A percentile compares a stretch with the other conserved stretches of the same genome.
Conservation (phyloP, 2,329 filamentous ascomycete genomes). For the Fusarium udum region DNA sequence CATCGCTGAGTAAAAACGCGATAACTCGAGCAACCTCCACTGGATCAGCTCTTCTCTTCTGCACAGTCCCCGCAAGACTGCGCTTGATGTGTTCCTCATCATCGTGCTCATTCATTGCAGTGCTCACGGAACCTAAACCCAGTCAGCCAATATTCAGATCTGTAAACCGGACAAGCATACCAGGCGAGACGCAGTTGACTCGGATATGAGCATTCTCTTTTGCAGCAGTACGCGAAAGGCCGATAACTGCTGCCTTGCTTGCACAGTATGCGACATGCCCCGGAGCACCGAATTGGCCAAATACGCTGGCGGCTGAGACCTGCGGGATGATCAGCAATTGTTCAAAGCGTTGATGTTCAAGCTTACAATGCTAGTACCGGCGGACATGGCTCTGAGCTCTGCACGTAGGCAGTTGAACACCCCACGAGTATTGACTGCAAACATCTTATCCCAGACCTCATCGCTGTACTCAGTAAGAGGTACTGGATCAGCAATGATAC, state of each 20-base stretch:
- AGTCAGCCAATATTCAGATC: rapidly evolving
- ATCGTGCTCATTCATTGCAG: slow-evolving; percentile 27
- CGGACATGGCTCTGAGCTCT: slow-evolving; percentile 51
- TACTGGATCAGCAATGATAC: slow-evolving; percentile 18
- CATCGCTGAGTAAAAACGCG: slow-evolving; percentile 39
- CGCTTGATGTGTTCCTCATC: slow-evolving; percentile 17
- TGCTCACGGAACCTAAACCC: slow-evolving; percentile 19
- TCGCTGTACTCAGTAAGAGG: slow-evolving; percentile 50
- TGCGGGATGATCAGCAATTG: slow-evolving; percentile 44
- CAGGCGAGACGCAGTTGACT: slow-evolving; percentile 30
- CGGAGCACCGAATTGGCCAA: slow-evolving; percentile 44
- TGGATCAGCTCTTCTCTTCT: slow-evolving; percentile 23
- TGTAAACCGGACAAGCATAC: not conserved
- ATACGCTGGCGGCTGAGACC: slow-evolving; percentile 46
- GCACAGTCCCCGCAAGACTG: slow-evolving; percentile 12
- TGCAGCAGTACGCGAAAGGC: slow-evolving; percentile 44
- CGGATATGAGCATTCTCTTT: slow-evolving; percentile 36
- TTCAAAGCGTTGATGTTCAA: slow-evolving; percentile 43
- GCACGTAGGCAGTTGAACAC: slow-evolving; percentile 61
- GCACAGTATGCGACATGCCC: slow-evolving; percentile 44
- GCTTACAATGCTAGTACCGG: slow-evolving; percentile 39
- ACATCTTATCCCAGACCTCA: slow-evolving; percentile 53
- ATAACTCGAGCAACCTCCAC: slow-evolving; percentile 28
- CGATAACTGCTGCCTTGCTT: slow-evolving; percentile 47
- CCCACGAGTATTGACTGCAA: slow-evolving; percentile 57